Conservation (phyloP, 2,329 filamentous ascomycete species). For the Atkinsonella hypoxylon region DNA sequence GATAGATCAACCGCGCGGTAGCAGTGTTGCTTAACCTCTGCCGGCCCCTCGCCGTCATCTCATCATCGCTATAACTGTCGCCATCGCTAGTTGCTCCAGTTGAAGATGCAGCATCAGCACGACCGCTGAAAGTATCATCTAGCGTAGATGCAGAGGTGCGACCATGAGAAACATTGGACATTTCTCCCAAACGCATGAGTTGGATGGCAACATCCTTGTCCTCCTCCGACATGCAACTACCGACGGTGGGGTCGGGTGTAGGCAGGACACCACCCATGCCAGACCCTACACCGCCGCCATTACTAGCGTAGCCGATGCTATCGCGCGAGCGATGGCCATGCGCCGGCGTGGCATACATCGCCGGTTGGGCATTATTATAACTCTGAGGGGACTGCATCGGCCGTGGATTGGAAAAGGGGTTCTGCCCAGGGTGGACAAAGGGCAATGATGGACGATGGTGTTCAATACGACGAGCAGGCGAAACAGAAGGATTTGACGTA, state of each 20-base stretch:
- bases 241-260: constrained; percentile 93
- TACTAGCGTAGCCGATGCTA: constrained; percentile 43
- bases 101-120: constrained; percentile 73
- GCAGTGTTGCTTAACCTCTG: constrained; percentile 40
- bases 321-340: constrained; percentile 53
- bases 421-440: constrained; percentile 63
- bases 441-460: constrained; percentile 61
- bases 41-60: constrained; percentile 45
- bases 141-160: constrained; percentile 87
- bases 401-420: constrained; percentile 66
- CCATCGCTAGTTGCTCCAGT: constrained; percentile 74
- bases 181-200: constrained; percentile 88
- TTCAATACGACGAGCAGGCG: constrained; percentile 72
- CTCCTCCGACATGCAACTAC: constrained; percentile 94
- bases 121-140: constrained; percentile 86
- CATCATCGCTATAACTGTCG: constrained; percentile 54
- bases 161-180: constrained; percentile 85
- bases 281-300: constrained; percentile 22
- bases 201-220: constrained; percentile 88
- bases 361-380: constrained; percentile 42
- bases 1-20: constrained; percentile 33
- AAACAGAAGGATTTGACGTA: constrained; percentile 95
- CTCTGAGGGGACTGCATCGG: constrained; percentile 76
- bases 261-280: constrained; percentile 52
- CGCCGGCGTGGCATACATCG: constrained; percentile 50